Evolutionary conservation across 106 monocot species (phyloP), one percentile per base, ranked within the genome.

Genomic region (Dioscorea alata): DNA sequence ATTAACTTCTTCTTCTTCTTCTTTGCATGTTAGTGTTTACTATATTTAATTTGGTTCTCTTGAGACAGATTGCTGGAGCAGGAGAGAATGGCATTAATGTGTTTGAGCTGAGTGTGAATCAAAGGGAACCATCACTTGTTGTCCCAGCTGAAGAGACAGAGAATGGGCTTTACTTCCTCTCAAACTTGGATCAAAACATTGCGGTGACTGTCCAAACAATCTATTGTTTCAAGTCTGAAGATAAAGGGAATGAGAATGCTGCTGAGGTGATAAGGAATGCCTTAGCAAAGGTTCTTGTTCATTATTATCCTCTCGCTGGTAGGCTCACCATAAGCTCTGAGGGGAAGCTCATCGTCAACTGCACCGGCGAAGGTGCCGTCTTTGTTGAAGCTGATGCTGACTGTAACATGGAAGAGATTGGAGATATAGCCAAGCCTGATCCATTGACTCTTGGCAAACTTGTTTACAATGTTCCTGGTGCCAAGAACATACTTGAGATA

Each of bases 151-250:
- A 68, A 59, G 78, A 76, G 12, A 92, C 92, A 0, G 24, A 28
- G 20, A 81, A 71, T 16, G 88, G 85, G 0, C 74, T 76, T 20
- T 92, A 92, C 76, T 88, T 70, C 69, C 83, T 92, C 62, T 92
- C 92, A 22, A 92, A 92, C 73, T 84, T 92, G 18, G 92, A 92
- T 57, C 92, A 92, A 67, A 92, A 92, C 71, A 88, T 92, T 54
- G 92, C 92, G 18, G 92, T 92, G 12, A 77, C 79, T 42, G 83
- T 92, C 22, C 85, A 86, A 69, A 92, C 92, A 1, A 71, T 92
- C 28, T 92, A 92, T 81, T 92, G 88, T 69, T 92, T 85, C 80
- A 73, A 74, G 19, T 52, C 75, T 6, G 78, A 73, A 8, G 71
- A 25, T 15, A 71, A 16, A 49, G 79, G 73, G 24, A 76, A 71